Evolutionary conservation across 331 rosid genomes (phyloP).

Genomic region (Rhamnella rubrinervis): DNA sequence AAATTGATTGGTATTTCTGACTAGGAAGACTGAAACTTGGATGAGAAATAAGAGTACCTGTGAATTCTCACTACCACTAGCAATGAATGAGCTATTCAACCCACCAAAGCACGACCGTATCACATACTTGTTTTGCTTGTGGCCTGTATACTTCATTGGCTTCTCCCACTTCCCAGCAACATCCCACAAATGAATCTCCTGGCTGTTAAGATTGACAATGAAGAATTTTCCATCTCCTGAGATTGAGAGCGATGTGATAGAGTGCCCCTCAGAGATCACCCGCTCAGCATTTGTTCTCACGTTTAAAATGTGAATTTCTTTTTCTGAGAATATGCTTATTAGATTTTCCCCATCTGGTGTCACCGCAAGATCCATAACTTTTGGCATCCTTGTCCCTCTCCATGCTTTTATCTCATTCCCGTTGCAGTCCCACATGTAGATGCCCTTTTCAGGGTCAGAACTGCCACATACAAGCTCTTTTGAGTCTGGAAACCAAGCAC

Average conservation of each 20-base stretch:
- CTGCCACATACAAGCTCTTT: constrained; percentile 77
- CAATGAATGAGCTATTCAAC: constrained; percentile 57
- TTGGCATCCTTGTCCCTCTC: constrained; percentile 83
- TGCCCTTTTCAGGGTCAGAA: constrained; percentile 73
- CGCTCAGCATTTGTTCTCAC: constrained; percentile 56
- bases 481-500: constrained; percentile 96
- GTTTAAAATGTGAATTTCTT: constrained; percentile 62
- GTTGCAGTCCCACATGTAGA: constrained; percentile 74
- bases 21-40: neutral
- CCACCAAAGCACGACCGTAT: constrained; percentile 91
- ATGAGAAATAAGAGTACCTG: constrained; percentile 46
- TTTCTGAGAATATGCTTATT: constrained; percentile 65
- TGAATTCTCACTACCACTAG: constrained; percentile 84
- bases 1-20: neutral
- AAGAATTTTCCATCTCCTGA: constrained; percentile 72
- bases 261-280: constrained; percentile 57
- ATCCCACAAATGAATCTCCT: constrained; percentile 96
- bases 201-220: constrained; percentile 76
- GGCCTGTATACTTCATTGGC: constrained; percentile 64
- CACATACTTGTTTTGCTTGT: constrained; percentile 70
- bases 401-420: constrained; percentile 79
- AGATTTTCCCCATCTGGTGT: constrained; percentile 80
- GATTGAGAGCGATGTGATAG: constrained; percentile 71
- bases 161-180: constrained; percentile 57
- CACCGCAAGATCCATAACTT: constrained; percentile 74